phyloP scores from a whole-genome alignment of 352 stramenopile species.

The Thalassiosira tumida region DNA sequence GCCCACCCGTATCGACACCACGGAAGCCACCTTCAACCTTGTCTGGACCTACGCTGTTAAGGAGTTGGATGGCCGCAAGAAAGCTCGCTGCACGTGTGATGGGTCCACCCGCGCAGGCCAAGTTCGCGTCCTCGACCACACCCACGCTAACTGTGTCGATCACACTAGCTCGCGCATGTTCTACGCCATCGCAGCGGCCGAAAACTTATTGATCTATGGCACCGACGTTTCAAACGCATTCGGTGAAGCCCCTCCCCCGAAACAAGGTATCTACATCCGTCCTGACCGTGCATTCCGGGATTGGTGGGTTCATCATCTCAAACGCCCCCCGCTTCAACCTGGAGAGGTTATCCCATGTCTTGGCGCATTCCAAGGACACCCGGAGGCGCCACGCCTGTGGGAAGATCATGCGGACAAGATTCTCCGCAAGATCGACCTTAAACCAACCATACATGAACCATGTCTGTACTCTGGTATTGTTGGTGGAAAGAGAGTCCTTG shows the following conservation, averaged over 20 bases:
- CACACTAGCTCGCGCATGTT: conserved; percentile 59
- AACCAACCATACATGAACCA: conserved; percentile 38
- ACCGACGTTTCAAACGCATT: conserved; percentile 56
- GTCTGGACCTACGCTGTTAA: conserved; percentile 54
- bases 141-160: conserved; percentile 66
- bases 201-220: conserved; percentile 47
- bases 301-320: conserved; percentile 56
- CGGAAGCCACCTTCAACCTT: conserved; percentile 12
- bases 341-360: conserved; percentile 56
- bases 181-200: neutral
- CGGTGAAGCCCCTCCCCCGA: conserved; percentile 52
- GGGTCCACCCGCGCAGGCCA: conserved; percentile 6
- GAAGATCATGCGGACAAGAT: conserved; percentile 39
- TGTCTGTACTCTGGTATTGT: conserved; percentile 43
- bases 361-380: conserved; percentile 70
- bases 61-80: conserved; percentile 14
- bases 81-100: conserved; percentile 42
- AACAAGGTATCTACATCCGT: conserved; percentile 41
- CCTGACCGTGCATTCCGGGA: conserved; percentile 58
- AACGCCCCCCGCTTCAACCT: conserved; percentile 39
- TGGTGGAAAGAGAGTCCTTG: conserved; percentile 50
- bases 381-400: conserved; percentile 75
- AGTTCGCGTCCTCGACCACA: conserved; percentile 53
- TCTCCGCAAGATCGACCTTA: neutral
- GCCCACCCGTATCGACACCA: neutral